phyloP scores from a whole-genome alignment of 2,329 filamentous ascomycete species.

The Chaetothyriales sp. region DNA sequence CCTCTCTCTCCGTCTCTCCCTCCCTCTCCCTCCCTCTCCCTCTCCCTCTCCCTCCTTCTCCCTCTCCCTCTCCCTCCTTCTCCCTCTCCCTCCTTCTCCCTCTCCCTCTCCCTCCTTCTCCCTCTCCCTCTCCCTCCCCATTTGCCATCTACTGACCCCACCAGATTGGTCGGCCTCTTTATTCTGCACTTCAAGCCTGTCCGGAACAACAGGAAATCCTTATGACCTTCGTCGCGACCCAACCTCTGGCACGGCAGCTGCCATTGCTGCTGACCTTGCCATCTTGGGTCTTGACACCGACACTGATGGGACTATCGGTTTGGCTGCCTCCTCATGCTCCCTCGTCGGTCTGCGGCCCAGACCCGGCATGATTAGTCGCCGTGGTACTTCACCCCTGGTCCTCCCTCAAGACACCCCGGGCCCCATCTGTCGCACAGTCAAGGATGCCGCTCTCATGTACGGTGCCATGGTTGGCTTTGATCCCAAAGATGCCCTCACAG shows the following conservation, averaged over 20 bases:
- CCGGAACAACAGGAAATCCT: constrained; percentile 51
- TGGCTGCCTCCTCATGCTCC: constrained; percentile 31
- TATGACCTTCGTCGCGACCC: constrained; percentile 51
- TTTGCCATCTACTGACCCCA: background rate
- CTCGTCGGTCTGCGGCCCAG: constrained; percentile 37
- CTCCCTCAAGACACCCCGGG: constrained; percentile 9
- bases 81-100: too few relatives aligned
- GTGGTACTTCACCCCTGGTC: constrained; percentile 25
- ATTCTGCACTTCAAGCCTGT: constrained; percentile 46
- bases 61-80: too few relatives aligned
- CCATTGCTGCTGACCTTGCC: constrained; percentile 44
- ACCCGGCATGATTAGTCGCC: constrained; percentile 32
- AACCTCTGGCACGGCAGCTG: constrained; percentile 49
- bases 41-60: too few relatives aligned
- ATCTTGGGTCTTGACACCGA: constrained; percentile 45
- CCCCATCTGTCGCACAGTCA: constrained; percentile 9
- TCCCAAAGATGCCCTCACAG: constrained; percentile 6
- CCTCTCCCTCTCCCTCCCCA: too few relatives aligned
- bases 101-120: too few relatives aligned
- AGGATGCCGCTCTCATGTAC: constrained; percentile 7
- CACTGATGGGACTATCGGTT: constrained; percentile 36
- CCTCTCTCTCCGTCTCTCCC: too few relatives aligned
- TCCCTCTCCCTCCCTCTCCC: too few relatives aligned
- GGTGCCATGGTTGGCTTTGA: constrained; percentile 7
- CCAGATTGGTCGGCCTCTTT: constrained; percentile 41